Percentiles rank a stretch among this genome's conserved stretches.
Evolutionary conservation across 2,329 filamentous ascomycete genomes (phyloP).

Genomic region (Xylariaceae sp.): DNA sequence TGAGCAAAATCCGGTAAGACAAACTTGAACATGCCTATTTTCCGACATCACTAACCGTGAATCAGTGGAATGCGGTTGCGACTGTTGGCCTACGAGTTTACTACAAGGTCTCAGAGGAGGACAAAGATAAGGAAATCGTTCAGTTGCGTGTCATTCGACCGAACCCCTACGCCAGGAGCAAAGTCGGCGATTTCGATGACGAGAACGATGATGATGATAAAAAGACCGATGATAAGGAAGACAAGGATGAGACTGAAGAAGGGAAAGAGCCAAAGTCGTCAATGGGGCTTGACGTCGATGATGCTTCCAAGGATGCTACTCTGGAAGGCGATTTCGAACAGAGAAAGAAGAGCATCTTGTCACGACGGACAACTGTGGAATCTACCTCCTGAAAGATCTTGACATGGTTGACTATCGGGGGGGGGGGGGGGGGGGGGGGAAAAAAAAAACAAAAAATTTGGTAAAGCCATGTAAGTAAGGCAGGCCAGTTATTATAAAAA

Average conservation of each 20-base stretch:
- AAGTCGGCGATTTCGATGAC: slow-evolving; percentile 22
- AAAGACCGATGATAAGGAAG: slow-evolving; percentile 9
- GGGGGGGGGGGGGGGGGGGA: no score
- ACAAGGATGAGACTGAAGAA: slow-evolving; percentile 23
- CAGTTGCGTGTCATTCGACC: slow-evolving; percentile 39
- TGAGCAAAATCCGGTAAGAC: slow-evolving; percentile 42
- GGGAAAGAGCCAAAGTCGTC: slow-evolving; percentile 32
- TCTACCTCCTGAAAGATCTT: slow-evolving; percentile 9
- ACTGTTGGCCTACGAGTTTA: slow-evolving; percentile 60
- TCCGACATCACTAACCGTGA: background rate
- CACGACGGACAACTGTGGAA: no score
- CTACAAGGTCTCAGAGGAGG: slow-evolving; percentile 41
- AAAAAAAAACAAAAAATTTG: no score
- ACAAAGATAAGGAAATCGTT: slow-evolving; percentile 32
- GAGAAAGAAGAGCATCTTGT: slow-evolving; percentile 30
- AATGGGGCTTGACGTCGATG: slow-evolving; percentile 36
- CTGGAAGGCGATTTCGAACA: slow-evolving; percentile 27
- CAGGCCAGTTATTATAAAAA: no score
- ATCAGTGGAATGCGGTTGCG: slow-evolving; percentile 56
- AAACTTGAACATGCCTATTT: no score
- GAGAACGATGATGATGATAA: slow-evolving; percentile 22
- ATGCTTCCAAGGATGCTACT: slow-evolving; percentile 32
- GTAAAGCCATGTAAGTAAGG: no score
- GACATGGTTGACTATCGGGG: no score
- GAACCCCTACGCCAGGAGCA: slow-evolving; percentile 31